Conservation (phyloP, 2,329 filamentous ascomycete genomes). For the Fusarium armeniacum region DNA sequence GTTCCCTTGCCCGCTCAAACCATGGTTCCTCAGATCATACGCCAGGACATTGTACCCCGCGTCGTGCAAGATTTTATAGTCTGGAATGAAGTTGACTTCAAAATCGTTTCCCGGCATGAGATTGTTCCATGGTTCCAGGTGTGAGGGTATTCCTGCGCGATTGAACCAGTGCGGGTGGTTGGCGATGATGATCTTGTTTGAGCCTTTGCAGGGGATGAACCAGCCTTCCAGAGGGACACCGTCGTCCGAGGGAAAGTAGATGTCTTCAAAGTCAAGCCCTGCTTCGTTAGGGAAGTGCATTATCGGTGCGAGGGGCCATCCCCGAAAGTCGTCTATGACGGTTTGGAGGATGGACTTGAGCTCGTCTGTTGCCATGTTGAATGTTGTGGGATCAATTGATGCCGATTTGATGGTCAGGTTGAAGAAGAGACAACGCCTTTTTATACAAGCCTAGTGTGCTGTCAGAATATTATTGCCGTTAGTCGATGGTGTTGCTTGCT, state of each 20-base stretch:
- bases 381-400: not conserved
- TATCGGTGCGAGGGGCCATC: constrained; percentile 31
- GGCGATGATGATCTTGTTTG: constrained; percentile 36
- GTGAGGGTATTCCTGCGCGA: constrained; percentile 31
- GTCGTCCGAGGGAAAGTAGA: constrained; percentile 35
- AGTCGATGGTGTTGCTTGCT: accelerated
- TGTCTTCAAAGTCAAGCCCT: constrained; percentile 26
- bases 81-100: constrained; percentile 38
- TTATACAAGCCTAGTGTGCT: not conserved
- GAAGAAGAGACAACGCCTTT: not conserved
- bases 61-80: constrained; percentile 40
- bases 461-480: not conserved
- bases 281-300: constrained; percentile 30
- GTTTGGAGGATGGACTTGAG: constrained; percentile 17
- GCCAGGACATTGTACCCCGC: constrained; percentile 34
- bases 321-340: constrained; percentile 33
- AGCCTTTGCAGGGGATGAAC: constrained; percentile 33
- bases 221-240: constrained; percentile 33
- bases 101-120: constrained; percentile 38
- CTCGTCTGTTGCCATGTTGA: constrained; percentile 18
- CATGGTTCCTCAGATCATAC: constrained; percentile 37
- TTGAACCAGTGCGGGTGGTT: constrained; percentile 42
- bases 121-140: constrained; percentile 23
- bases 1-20: constrained; percentile 27
- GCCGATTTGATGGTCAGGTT: not conserved